These are phyloP conservation scores for Microsporum audouinii DNA, from an alignment of 2,329 filamentous ascomycete species.

Conservation along the genomic window DNA sequence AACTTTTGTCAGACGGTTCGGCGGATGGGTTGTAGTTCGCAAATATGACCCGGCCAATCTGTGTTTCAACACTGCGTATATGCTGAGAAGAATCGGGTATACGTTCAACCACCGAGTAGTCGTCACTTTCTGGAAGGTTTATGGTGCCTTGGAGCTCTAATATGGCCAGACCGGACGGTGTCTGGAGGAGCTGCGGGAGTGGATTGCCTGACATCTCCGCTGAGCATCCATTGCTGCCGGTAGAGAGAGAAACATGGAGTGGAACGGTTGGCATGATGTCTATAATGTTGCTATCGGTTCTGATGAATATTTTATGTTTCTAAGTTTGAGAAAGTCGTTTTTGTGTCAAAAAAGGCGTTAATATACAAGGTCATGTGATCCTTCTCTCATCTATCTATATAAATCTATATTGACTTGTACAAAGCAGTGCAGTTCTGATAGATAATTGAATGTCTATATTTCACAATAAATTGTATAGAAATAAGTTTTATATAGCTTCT, in stretches of 20 bases:
- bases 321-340: not conserved
- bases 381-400: not conserved
- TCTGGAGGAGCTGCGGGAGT: conserved; percentile 73
- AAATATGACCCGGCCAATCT: conserved; percentile 65
- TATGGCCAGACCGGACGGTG: conserved; percentile 76
- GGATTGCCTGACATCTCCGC: conserved; percentile 37
- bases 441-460: not conserved
- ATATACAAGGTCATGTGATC: not conserved
- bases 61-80: conserved; percentile 31
- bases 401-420: not conserved
- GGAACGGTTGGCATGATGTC: conserved; percentile 32
- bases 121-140: conserved; percentile 49
- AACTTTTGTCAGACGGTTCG: conserved; percentile 43
- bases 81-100: conserved; percentile 11
- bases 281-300: not conserved
- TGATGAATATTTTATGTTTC: not conserved
- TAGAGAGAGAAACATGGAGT: conserved; percentile 24
- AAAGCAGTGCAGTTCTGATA: not conserved
- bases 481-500: too few relatives aligned
- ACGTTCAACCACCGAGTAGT: conserved; percentile 18
- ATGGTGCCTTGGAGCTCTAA: conserved; percentile 88
- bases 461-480: not conserved
- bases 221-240: not conserved
- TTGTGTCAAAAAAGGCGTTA: not conserved
- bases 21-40: conserved; percentile 55